Evolutionary conservation across 768 basidiomycete genomes (phyloP).

Genomic region (Lactarius vividus): DNA sequence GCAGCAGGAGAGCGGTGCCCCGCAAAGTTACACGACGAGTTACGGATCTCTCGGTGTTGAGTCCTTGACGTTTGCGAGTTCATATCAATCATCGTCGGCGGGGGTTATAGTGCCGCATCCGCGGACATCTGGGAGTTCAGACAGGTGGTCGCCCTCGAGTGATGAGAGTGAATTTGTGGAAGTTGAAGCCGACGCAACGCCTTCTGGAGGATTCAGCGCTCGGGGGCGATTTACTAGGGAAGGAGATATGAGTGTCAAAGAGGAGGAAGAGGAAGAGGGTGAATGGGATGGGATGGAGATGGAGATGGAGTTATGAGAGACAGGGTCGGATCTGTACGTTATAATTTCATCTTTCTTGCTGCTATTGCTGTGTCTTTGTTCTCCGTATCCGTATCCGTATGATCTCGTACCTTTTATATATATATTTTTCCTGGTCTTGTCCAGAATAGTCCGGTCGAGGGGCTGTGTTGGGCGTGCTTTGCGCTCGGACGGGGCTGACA

Average conservation of each 20-base stretch:
- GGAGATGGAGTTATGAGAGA: constrained; percentile 62
- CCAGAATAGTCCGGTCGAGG: background rate
- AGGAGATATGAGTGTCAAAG: constrained; percentile 44
- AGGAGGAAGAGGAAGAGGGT: constrained; percentile 44
- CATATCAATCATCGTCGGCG: constrained; percentile 21
- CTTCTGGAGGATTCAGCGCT: constrained; percentile 30
- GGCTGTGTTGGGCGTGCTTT: background rate
- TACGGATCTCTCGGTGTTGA: constrained; percentile 39
- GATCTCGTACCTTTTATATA: background rate
- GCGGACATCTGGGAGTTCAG: constrained; percentile 31
- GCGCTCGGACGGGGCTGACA: background rate
- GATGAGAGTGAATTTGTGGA: constrained; percentile 33
- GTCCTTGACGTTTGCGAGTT: constrained; percentile 32
- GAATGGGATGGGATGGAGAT: constrained; percentile 53
- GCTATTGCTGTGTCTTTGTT: constrained; percentile 8
- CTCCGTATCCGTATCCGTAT: background rate
- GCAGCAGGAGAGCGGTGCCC: constrained; percentile 1
- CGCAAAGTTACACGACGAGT: constrained; percentile 32
- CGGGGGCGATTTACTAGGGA: constrained; percentile 38
- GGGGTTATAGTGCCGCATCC: constrained; percentile 13
- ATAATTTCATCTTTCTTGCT: constrained; percentile 4
- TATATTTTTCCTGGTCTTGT: background rate
- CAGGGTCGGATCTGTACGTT: constrained; percentile 15
- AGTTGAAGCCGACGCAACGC: constrained; percentile 15
- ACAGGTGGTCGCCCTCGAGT: constrained; percentile 42